phyloP scores from a whole-genome alignment of 768 basidiomycete species.

The Amanita exitialis region DNA sequence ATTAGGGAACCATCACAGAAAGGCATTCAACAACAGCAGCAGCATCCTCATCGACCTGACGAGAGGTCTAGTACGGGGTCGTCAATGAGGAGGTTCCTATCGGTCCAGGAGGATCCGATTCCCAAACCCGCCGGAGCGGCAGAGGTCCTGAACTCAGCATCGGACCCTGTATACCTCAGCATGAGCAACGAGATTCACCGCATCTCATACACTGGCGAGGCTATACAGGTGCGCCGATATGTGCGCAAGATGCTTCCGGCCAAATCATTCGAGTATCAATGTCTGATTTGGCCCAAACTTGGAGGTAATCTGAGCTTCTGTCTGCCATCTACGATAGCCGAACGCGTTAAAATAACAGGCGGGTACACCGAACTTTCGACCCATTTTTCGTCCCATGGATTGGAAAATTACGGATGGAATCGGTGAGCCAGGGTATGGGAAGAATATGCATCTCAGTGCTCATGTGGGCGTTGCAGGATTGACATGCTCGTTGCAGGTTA shows the following conservation, averaged over 20 bases:
- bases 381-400: slow-evolving; percentile 65
- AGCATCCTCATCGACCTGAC: slow-evolving; percentile 23
- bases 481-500: slow-evolving; percentile 84
- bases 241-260: slow-evolving; percentile 62
- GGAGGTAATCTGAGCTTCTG: slow-evolving; percentile 31
- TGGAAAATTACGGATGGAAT: slow-evolving; percentile 85
- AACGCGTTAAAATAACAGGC: slow-evolving; percentile 17
- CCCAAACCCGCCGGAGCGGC: slow-evolving; percentile 56
- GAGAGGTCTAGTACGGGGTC: slow-evolving; percentile 21
- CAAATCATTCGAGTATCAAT: slow-evolving; percentile 67
- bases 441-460: neutral
- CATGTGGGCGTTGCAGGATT: slow-evolving; percentile 32
- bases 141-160: slow-evolving; percentile 48
- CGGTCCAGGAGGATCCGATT: slow-evolving; percentile 36
- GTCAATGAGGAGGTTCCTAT: slow-evolving; percentile 39
- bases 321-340: neutral
- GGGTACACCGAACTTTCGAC: slow-evolving; percentile 78
- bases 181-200: slow-evolving; percentile 95
- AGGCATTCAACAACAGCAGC: slow-evolving; percentile 14
- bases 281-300: slow-evolving; percentile 89
- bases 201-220: slow-evolving; percentile 84
- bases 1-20: slow-evolving; percentile 33
- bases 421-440: slow-evolving; percentile 31
- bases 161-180: slow-evolving; percentile 78
- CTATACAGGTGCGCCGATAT: slow-evolving; percentile 81